Base-by-base conservation (phyloP, 108 stramenopile species). In the Pseudonitzschia multiseries region DNA sequence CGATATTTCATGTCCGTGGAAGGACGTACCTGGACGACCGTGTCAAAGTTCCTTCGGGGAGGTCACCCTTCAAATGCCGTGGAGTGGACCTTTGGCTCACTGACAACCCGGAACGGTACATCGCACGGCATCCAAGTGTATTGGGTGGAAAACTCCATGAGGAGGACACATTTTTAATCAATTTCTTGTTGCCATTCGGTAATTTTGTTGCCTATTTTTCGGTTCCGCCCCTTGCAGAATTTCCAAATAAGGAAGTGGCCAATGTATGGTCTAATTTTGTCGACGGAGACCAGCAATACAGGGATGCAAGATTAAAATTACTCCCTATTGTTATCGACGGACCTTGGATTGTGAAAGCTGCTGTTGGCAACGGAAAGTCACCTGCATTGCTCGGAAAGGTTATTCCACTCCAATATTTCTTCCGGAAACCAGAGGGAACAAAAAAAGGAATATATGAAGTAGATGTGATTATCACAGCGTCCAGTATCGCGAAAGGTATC, bases 11-110 rank as follows among this genome's bases (percentile, higher is more conserved):
- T 72, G 96, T 96, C 18, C 86, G 96, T 10, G 88, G 96, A 26
- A 68, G 28, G 13, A 85, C 81, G 12, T 96, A 96, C 75, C 72
- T 96, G 44, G 74, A 70, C 42, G 88, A 96, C 77, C 75, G 86
- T n/a, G 64, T 93, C 69, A 96, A 96, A 73, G 75, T 84, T 57
- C 81, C 89, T 1, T 92, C 91, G 2, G 88, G 81, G 20, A 86
- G 79, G 6, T 62, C 89, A 46, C 82, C 89, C 10, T 90, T 94
- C 67, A 74, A 71, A 43, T 92, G 88, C 71, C 81, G 89, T 31
- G 96, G 96, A 41, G 92, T 94, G 48, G 96, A 96, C 68, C 72
- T 96, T 46, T 96, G 92, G 92, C 56, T 94, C 60, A 89, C 91
- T 22, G 93, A 96, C 80, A 91, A 87, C 71, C 91, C 96, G 0